Conservation (phyloP, 768 basidiomycete genomes). For the Tylopilus rubrobrunneus region DNA sequence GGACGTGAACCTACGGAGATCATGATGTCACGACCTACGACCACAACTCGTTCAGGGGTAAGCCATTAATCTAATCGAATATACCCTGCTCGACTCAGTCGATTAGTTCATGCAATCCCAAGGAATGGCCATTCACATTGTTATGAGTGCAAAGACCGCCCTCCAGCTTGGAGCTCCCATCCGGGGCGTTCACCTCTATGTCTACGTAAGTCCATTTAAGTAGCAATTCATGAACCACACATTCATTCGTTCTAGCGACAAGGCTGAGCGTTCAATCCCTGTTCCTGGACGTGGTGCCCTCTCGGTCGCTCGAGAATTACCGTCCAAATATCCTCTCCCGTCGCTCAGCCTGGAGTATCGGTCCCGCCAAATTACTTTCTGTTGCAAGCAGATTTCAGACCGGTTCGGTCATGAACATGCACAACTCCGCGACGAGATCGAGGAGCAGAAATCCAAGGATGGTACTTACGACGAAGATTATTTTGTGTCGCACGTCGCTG, state of each 20-base stretch:
- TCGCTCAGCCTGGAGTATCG: conserved; percentile 86
- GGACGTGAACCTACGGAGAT: conserved; percentile 98
- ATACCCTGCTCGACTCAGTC: conserved; percentile 1
- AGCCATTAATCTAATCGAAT: conserved; percentile 24
- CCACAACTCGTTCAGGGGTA: conserved; percentile 91
- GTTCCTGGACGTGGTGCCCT: conserved; percentile 95
- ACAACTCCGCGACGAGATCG: conserved; percentile 77
- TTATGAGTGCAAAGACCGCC: conserved; percentile 97
- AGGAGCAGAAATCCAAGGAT: conserved; percentile 51
- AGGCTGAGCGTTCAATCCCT: conserved; percentile 96
- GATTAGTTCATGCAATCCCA: conserved; percentile 93
- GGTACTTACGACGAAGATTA: conserved; percentile 60
- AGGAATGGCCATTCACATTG: conserved; percentile 93
- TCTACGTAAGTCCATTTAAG: conserved; percentile 65
- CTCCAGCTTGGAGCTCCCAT: conserved; percentile 92
- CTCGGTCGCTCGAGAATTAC: conserved; percentile 80
- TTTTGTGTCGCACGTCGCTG: conserved; percentile 69
- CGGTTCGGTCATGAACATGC: conserved; percentile 90
- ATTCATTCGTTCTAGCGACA: conserved; percentile 59
- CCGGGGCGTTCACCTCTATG: conserved; percentile 94
- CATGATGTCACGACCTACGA: conserved; percentile 98
- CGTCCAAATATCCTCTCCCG: conserved; percentile 72
- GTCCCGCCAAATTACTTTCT: conserved; percentile 90
- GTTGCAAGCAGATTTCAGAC: conserved; percentile 89
- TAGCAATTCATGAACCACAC: neutral